A percentile compares a stretch with the other conserved stretches of the same genome.
Evolutionary conservation across 179 eudicot species (phyloP).

Genomic region (Camellia oleifera): DNA sequence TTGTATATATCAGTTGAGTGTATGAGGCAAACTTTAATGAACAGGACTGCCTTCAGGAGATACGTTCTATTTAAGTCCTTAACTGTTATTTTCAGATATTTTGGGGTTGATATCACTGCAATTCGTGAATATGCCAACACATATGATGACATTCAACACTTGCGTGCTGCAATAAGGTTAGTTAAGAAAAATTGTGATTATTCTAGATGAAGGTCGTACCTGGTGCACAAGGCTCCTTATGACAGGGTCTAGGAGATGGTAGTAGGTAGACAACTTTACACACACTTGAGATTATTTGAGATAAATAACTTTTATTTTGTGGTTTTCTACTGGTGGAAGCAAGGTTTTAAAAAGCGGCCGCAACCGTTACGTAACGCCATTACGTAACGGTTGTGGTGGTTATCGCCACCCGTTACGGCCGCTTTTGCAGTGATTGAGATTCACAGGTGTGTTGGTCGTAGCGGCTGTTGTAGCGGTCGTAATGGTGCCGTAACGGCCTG

Average conservation of each 20-base stretch:
- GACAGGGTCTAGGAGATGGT: too few species aligned
- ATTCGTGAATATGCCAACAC: slow-evolving; percentile 68
- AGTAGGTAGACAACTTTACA: too few species aligned
- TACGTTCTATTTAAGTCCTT: slow-evolving; percentile 28
- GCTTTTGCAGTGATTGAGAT: too few species aligned
- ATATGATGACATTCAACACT: slow-evolving; percentile 72
- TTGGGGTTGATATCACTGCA: slow-evolving; percentile 81
- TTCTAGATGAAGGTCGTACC: neutral
- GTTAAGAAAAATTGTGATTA: neutral
- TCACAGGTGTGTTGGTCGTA: too few species aligned
- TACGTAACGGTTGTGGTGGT: too few species aligned
- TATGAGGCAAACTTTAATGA: neutral
- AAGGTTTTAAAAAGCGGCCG: too few species aligned
- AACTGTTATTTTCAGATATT: slow-evolving; percentile 59
- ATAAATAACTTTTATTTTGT: neutral
- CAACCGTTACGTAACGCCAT: too few species aligned
- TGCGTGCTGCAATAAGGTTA: slow-evolving; percentile 96
- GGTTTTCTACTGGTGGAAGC: neutral
- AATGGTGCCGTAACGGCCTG: too few species aligned
- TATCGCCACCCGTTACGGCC: too few species aligned
- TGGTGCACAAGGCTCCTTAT: too few species aligned
- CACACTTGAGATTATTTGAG: too few species aligned
- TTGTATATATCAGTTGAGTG: neutral
- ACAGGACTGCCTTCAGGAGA: neutral
- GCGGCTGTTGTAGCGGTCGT: too few species aligned